Base-by-base conservation (phyloP, 2,329 filamentous ascomycete species). In the Sporothrix pseudoabietina region DNA sequence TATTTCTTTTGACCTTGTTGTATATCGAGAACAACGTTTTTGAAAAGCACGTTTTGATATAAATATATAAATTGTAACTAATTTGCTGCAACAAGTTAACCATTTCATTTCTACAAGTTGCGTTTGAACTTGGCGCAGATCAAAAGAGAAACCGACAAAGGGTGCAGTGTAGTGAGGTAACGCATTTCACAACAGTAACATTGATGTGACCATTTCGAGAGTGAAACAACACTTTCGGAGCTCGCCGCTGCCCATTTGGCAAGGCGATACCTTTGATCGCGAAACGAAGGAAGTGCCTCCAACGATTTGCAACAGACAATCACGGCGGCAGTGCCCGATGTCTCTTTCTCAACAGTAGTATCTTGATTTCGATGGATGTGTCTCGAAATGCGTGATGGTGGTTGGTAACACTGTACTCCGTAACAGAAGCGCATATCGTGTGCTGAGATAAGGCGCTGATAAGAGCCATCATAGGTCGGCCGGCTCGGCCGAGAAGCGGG, bases 401-500 rank as follows among this genome's bases (percentile, higher is more conserved):
- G 55, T 59, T 59, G 30, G 55, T 35, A 16, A 26, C 26, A 26
- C 26, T 26, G 26, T n/a, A n/a, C n/a, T n/a, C n/a, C n/a, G n/a
- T 26, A 26, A 59, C 5, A 55, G 14, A 19, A 35, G 63, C 4
- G 2, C 22, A 14, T 44, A 63, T 63, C 57, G 8, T 1, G 12
- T 3, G 30, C 26, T 10, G 22, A 66, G 61, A 66, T 66, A 66
- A 30, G 61, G 10, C n/a, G 7, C 10, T 44, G 61, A 66, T 66
- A 66, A 66, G 61, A 30, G 10, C 41, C 16, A 26, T 44, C 14
- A 26, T 47, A 30, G 10, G 39, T 26, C 39, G 39, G 12, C n/a
- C n/a, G 61, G 22, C 65, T 68, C 65, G 65, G 65, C 65, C 65
- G 65, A 68, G 41, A 44, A 26, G 61, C 39, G 59, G 63, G 63